Percentiles rank a stretch among this genome's conserved stretches.
Evolutionary conservation across 208 protist genomes (phyloP).

Genomic region (Entamoeba moshkovskii): DNA sequence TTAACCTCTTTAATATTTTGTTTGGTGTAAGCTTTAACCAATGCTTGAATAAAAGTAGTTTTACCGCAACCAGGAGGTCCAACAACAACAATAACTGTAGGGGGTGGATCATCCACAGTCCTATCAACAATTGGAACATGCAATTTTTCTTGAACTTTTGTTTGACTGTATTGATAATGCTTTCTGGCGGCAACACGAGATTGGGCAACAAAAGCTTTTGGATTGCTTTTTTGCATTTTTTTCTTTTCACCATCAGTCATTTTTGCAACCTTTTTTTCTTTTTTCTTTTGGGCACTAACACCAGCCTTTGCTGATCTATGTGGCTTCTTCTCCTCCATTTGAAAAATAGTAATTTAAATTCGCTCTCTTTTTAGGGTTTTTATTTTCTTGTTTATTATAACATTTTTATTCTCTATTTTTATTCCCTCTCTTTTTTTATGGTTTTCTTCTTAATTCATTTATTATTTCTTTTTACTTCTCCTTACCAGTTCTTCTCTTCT

Average conservation of each 20-base stretch:
- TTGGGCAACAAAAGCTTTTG: not conserved
- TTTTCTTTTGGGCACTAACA: not conserved
- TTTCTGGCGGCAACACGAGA: not conserved
- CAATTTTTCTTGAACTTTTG: not conserved
- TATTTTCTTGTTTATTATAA: too few relatives aligned
- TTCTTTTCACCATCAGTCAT: not conserved
- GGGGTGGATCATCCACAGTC: not conserved
- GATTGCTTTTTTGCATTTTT: not conserved
- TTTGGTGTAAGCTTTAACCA: slow-evolving; percentile 29
- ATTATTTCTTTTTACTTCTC: too few relatives aligned
- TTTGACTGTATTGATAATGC: not conserved
- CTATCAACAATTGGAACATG: not conserved
- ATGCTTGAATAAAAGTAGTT: slow-evolving; percentile 10
- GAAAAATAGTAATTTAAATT: too few relatives aligned
- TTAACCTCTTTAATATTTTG: slow-evolving; percentile 10
- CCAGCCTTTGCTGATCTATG: not conserved
- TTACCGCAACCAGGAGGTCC: slow-evolving; percentile 8
- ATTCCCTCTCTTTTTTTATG: too few relatives aligned
- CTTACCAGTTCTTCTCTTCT: too few relatives aligned
- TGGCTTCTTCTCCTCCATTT: not conserved
- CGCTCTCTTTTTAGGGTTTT: too few relatives aligned
- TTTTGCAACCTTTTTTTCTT: not conserved
- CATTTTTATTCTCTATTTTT: too few relatives aligned
- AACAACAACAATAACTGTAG: not conserved
- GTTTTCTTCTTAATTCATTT: too few relatives aligned